Evolutionary conservation across 352 stramenopile species (phyloP).

Genomic region (Phytophthora pistaciae): DNA sequence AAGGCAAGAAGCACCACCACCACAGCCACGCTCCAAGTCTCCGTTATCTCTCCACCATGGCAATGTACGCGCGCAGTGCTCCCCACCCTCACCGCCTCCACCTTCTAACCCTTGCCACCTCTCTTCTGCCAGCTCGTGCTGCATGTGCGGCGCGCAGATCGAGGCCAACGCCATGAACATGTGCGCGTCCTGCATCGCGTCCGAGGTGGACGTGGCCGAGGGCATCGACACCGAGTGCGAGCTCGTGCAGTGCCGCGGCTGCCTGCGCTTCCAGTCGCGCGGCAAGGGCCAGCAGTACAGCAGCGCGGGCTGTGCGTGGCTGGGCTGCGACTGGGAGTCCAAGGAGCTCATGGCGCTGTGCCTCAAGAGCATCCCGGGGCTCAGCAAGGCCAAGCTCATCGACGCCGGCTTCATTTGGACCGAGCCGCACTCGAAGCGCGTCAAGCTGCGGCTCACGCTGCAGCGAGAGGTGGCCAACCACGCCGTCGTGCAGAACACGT

Average conservation of each 20-base stretch:
- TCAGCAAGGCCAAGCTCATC: conserved; percentile 77
- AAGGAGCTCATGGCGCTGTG: conserved; percentile 82
- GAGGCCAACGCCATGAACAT: conserved; percentile 85
- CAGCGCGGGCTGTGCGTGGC: conserved; percentile 52
- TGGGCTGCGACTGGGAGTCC: conserved; percentile 77
- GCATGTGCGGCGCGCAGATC: conserved; percentile 72
- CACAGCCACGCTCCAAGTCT: neutral
- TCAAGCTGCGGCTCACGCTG: conserved; percentile 79
- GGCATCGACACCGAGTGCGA: conserved; percentile 63
- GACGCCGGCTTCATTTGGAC: conserved; percentile 88
- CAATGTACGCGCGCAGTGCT: neutral
- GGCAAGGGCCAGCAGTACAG: conserved; percentile 56
- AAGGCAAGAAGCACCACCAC: neutral
- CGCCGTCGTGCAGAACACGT: conserved; percentile 74
- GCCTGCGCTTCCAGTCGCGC: conserved; percentile 70
- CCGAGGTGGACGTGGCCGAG: conserved; percentile 78
- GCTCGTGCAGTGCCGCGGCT: conserved; percentile 72
- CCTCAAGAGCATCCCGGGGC: conserved; percentile 72
- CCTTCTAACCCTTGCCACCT: neutral
- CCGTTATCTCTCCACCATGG: neutral
- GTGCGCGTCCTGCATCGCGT: conserved; percentile 73
- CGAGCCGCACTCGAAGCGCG: conserved; percentile 80
- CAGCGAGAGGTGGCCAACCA: conserved; percentile 81
- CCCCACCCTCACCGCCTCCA: neutral
- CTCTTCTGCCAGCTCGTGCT: conserved; percentile 46